Evolutionary conservation across 768 basidiomycete genomes (phyloP).

Genomic region (Boletus tomentosulus): DNA sequence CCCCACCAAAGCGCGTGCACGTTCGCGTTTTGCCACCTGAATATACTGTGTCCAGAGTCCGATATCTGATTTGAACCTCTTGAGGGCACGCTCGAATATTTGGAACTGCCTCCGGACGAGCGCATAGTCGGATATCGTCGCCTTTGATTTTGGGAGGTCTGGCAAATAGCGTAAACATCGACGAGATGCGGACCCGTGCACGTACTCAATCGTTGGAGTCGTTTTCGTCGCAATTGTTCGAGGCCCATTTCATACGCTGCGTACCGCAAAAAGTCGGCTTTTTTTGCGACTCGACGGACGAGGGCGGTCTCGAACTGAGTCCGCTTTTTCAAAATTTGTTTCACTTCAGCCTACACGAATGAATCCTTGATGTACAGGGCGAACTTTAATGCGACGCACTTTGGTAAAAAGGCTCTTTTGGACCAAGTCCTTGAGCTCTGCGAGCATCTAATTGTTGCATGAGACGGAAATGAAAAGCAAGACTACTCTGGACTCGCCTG

Average conservation of each 20-base stretch:
- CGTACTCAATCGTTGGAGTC: conserved; percentile 68
- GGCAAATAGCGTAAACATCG: background rate
- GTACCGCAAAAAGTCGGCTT: conserved; percentile 87
- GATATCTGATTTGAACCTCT: conserved; percentile 85
- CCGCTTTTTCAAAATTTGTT: conserved; percentile 79
- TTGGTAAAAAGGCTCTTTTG: conserved; percentile 81
- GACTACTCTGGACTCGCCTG: conserved; percentile 43
- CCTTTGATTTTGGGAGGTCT: conserved; percentile 35
- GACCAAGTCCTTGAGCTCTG: conserved; percentile 89
- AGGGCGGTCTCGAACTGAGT: conserved; percentile 82
- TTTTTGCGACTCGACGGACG: conserved; percentile 78
- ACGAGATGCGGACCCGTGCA: conserved; percentile 1
- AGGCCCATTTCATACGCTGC: conserved; percentile 88
- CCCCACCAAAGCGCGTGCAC: conserved; percentile 74
- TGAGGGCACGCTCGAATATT: conserved; percentile 86
- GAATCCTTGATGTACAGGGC: background rate
- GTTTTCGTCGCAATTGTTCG: conserved; percentile 74
- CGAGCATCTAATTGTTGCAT: conserved; percentile 65
- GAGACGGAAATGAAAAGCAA: background rate
- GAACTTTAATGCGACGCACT: conserved; percentile 38
- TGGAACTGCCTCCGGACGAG: conserved; percentile 82
- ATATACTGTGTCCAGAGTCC: conserved; percentile 89
- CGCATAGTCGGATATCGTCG: conserved; percentile 79
- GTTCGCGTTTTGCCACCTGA: conserved; percentile 74
- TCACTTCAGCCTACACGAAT: conserved; percentile 61